Base-by-base conservation (phyloP, 345 rosid species). In the Schrenkiella parvula region DNA sequence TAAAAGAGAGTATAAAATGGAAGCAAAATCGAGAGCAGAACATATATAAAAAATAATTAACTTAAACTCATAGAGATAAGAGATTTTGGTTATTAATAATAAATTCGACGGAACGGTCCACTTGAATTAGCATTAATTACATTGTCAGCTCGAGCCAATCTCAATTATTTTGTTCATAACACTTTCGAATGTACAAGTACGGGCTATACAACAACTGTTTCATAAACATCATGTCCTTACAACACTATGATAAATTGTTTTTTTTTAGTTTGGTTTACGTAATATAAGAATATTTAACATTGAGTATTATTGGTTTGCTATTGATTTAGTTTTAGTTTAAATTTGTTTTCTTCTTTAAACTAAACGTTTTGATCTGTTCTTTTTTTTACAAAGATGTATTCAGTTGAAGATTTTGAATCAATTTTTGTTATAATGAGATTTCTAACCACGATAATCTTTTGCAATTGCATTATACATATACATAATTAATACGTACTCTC, bases 91-190 rank as follows among this genome's bases (percentile, higher is more conserved):
- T 46, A 8, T 11, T 58, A 58, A 56, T 58, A 58, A 56, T 44
- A 57, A 44, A 57, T 56, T 68, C 9, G 48, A 39, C 29, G 53
- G 53, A 54, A 28, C 63, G 66, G 74, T 59, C 74, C 74, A 55
- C 57, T 35, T 59, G 47, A 56, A 56, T 70, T 59, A 59, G 67
- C 74, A 59, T 70, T 59, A 37, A 59, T 41, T 15, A 70, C 50
- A 35, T 25, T 70, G 74, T 46, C 74, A 70, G 74, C 47, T 70
- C 19, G 46, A 47, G 58, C 74, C 66, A 44, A 58, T 46, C 65
- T 57, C 65, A 57, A 15, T 58, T 57, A 44, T 46, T 68, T 55
- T 19, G 31, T 22, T 31, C 47, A 32, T 57, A 17, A 15, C 21
- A n/a, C 17, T 21, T 32, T 69, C 9, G 23, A 44, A 44, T 57